Conservation (phyloP, 2,329 filamentous ascomycete species). For the Xylariales sp. region DNA sequence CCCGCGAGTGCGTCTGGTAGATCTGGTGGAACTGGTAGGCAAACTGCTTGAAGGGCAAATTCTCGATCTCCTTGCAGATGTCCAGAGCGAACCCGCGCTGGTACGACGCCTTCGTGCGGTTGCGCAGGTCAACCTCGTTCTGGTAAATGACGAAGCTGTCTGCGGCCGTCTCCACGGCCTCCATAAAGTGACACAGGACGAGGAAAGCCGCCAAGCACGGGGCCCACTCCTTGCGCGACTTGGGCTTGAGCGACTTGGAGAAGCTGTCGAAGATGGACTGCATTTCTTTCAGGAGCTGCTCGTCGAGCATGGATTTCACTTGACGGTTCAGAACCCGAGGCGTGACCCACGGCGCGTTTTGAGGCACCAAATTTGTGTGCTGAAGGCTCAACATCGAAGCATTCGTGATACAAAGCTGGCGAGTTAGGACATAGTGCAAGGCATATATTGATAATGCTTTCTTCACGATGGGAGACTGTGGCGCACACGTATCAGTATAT, state of each 20-base stretch:
- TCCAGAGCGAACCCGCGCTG: constrained; percentile 39
- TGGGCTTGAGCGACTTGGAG: constrained; percentile 49
- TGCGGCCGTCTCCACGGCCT: constrained; percentile 48
- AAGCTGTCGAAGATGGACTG: constrained; percentile 48
- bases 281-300: constrained; percentile 48
- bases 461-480: constrained; percentile 48
- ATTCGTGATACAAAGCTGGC: constrained; percentile 47
- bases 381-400: constrained; percentile 36
- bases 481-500: too few relatives aligned
- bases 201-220: constrained; percentile 54
- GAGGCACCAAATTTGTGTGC: constrained; percentile 36
- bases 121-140: constrained; percentile 43
- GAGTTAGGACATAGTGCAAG: constrained; percentile 53
- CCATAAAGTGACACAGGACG: constrained; percentile 55
- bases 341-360: constrained; percentile 41
- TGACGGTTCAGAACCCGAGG: constrained; percentile 52
- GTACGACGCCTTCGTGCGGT: constrained; percentile 30
- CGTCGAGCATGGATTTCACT: constrained; percentile 53
- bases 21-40: constrained; percentile 57
- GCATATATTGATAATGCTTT: constrained; percentile 50
- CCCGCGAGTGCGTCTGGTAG: constrained; percentile 52
- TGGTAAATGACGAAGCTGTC: constrained; percentile 48
- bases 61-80: constrained; percentile 48
- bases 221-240: constrained; percentile 49
- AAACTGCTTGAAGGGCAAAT: constrained; percentile 57